These are phyloP conservation scores for Plenodomus lindquistii DNA, from an alignment of 2,329 filamentous ascomycete species.

Conservation along the genomic window DNA sequence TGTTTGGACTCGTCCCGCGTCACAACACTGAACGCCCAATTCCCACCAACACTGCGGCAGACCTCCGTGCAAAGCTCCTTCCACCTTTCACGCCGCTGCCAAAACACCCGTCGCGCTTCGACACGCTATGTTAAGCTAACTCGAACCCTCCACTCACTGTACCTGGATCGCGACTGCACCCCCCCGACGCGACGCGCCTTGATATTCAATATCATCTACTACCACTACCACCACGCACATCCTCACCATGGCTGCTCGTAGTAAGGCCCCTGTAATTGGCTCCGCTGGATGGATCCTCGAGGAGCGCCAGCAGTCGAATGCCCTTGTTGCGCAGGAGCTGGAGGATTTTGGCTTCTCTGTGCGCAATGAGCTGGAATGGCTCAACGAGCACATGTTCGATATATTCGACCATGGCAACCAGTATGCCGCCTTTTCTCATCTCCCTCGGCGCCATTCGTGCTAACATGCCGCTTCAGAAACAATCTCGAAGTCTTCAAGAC, in stretches of 20 bases:
- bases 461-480: conserved; percentile 62
- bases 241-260: conserved; percentile 37
- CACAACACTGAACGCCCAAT: conserved; percentile 19
- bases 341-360: conserved; percentile 94
- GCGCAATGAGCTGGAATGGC: conserved; percentile 93
- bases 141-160: conserved; percentile 3
- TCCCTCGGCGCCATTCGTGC: conserved; percentile 10
- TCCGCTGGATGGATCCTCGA: conserved; percentile 83
- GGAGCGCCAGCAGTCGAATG: conserved; percentile 77
- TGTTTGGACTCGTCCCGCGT: conserved; percentile 24
- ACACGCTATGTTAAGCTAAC: conserved; percentile 27
- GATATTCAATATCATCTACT: conserved; percentile 6
- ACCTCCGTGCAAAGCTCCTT: conserved; percentile 15
- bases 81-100: conserved; percentile 10
- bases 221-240: conserved; percentile 5
- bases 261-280: conserved; percentile 64
- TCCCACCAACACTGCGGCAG: conserved; percentile 15
- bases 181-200: conserved; percentile 27
- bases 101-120: conserved; percentile 12
- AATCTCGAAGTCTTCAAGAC: conserved; percentile 96
- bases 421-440: conserved; percentile 61
- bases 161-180: conserved; percentile 15
- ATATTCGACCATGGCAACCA: conserved; percentile 86
- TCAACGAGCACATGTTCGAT: conserved; percentile 97
- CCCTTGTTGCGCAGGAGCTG: conserved; percentile 77